These are phyloP conservation scores for Pseudoperonospora humuli DNA, from an alignment of 352 stramenopile genomes.

Conservation along the genomic window DNA sequence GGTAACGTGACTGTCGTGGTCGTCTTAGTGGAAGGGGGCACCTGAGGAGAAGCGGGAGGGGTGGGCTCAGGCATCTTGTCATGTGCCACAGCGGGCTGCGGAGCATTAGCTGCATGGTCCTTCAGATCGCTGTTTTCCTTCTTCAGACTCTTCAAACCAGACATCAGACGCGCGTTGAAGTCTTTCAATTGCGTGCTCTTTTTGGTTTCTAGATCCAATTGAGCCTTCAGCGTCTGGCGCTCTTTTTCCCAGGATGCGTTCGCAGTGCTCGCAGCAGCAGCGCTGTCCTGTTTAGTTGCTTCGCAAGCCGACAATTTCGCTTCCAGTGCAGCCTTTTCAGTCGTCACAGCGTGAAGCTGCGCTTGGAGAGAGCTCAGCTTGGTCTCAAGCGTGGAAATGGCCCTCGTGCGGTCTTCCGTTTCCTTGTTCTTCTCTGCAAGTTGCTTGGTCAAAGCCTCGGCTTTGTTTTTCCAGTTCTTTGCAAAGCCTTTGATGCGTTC, in stretches of 20 bases:
- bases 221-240: conserved; percentile 41
- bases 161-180: conserved; percentile 62
- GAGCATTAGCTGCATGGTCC: conserved; percentile 26
- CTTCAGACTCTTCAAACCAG: conserved; percentile 57
- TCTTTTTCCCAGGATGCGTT: conserved; percentile 49
- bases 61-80: conserved; percentile 18
- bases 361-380: conserved; percentile 31
- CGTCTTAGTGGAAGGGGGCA: conserved; percentile 5
- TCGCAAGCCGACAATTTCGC: conserved; percentile 35
- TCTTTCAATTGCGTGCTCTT: conserved; percentile 61
- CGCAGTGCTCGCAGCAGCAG: conserved; percentile 22
- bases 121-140: conserved; percentile 76
- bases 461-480: conserved; percentile 80
- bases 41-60: conserved; percentile 9
- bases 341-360: conserved; percentile 20
- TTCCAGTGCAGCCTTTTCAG: conserved; percentile 41
- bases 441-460: conserved; percentile 53
- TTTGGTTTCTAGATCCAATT: conserved; percentile 60
- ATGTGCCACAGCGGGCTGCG: conserved; percentile 5
- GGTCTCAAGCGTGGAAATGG: conserved; percentile 30
- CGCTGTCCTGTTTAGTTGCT: conserved; percentile 29
- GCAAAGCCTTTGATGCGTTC: conserved; percentile 74
- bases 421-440: conserved; percentile 65
- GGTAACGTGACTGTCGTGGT: conserved; percentile 6
- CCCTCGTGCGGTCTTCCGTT: conserved; percentile 34